These are phyloP conservation scores for Neurospora crassa DNA, from an alignment of 2,329 filamentous ascomycete genomes.

Conservation along the genomic window DNA sequence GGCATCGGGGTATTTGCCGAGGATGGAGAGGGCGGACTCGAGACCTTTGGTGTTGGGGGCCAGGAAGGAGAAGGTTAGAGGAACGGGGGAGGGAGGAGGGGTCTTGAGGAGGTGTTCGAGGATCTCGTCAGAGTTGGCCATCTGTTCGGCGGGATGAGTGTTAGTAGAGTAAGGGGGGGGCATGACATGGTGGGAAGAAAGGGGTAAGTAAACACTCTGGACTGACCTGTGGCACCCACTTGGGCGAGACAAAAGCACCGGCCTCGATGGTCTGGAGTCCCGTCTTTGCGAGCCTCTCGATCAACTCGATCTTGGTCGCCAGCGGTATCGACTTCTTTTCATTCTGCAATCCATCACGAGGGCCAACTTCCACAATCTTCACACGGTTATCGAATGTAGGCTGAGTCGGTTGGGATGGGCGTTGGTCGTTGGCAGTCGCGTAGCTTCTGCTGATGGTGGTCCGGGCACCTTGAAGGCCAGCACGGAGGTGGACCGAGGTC, in stretches of 20 bases:
- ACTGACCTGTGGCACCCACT: slow-evolving; percentile 71
- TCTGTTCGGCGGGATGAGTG: slow-evolving; percentile 7
- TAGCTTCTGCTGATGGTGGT: slow-evolving; percentile 1
- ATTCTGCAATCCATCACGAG: slow-evolving; percentile 80
- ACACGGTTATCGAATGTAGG: slow-evolving; percentile 33
- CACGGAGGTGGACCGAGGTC: not conserved
- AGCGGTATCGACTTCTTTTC: slow-evolving; percentile 64
- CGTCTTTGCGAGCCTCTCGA: slow-evolving; percentile 57
- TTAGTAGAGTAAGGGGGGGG: not conserved
- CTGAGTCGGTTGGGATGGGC: slow-evolving; percentile 1
- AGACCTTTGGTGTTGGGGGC: slow-evolving; percentile 69
- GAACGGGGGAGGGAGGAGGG: slow-evolving; percentile 41
- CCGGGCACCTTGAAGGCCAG: not conserved
- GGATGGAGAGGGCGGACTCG: slow-evolving; percentile 47
- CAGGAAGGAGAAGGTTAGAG: slow-evolving; percentile 70
- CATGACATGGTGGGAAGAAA: not conserved
- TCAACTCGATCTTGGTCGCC: slow-evolving; percentile 66
- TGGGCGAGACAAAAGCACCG: slow-evolving; percentile 73
- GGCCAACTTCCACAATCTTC: slow-evolving; percentile 72
- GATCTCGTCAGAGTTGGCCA: slow-evolving; percentile 53
- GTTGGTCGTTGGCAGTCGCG: not conserved
- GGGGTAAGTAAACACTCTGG: not conserved
- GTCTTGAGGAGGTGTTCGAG: slow-evolving; percentile 56
- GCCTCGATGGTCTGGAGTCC: slow-evolving; percentile 69
- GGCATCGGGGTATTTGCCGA: slow-evolving; percentile 40